Evolutionary conservation across 2,329 filamentous ascomycete genomes (phyloP).

Genomic region (Sordariomycetes sp.): DNA sequence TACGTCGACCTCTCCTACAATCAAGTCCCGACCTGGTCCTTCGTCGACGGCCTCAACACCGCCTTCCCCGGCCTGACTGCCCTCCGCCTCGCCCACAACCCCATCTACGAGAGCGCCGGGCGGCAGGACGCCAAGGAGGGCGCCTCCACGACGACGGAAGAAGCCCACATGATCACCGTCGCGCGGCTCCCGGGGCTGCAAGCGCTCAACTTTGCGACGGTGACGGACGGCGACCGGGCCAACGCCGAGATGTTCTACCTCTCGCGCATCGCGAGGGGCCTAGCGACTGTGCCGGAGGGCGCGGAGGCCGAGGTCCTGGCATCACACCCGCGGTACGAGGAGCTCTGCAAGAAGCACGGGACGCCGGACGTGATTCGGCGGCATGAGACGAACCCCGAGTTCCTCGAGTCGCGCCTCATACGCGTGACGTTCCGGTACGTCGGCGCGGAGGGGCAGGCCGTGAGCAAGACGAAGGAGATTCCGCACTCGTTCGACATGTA

Average conservation of each 20-base stretch:
- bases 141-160: constrained; percentile 45
- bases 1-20: constrained; percentile 69
- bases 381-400: constrained; percentile 55
- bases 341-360: constrained; percentile 66
- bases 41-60: constrained; percentile 54
- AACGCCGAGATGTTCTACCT: constrained; percentile 95
- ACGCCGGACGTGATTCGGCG: constrained; percentile 50
- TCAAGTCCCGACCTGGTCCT: constrained; percentile 52
- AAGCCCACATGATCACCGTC: constrained; percentile 80
- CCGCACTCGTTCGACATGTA: constrained; percentile 74
- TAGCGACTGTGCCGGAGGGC: constrained; percentile 43
- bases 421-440: constrained; percentile 39
- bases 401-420: constrained; percentile 67
- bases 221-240: constrained; percentile 60
- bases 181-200: constrained; percentile 58
- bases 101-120: constrained; percentile 52
- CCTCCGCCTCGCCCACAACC: constrained; percentile 76
- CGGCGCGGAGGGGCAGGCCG: constrained; percentile 5
- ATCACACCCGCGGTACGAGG: constrained; percentile 57
- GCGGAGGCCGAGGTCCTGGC: constrained; percentile 40
- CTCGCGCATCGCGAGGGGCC: constrained; percentile 64
- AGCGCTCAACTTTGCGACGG: constrained; percentile 58
- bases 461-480: constrained; percentile 33
- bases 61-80: constrained; percentile 62
- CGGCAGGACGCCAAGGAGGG: constrained; percentile 13